phyloP scores from a whole-genome alignment of 2,329 filamentous ascomycete species.

The Westerdykella sp. region DNA sequence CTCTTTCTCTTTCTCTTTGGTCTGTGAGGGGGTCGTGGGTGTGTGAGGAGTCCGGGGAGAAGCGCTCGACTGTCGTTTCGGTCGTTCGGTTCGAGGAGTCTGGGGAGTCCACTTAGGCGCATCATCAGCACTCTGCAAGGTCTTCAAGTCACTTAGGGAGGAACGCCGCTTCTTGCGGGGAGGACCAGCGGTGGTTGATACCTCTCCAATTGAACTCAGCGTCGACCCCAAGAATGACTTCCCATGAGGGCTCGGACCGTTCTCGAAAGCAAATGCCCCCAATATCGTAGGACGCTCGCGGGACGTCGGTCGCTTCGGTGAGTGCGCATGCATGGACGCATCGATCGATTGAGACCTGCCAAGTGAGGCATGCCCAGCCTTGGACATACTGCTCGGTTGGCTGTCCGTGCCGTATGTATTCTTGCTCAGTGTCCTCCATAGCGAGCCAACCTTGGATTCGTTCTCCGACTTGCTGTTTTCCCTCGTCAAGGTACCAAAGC shows the following conservation, averaged over 20 bases:
- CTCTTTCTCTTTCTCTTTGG: neutral
- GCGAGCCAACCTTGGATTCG: constrained; percentile 64
- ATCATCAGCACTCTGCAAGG: constrained; percentile 54
- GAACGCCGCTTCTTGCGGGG: constrained; percentile 73
- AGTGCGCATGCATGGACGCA: constrained; percentile 44
- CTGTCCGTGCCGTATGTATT: constrained; percentile 43
- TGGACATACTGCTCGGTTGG: constrained; percentile 60
- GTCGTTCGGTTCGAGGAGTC: constrained; percentile 28
- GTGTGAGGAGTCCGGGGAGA: constrained; percentile 28
- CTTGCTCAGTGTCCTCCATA: constrained; percentile 87
- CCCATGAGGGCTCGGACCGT: constrained; percentile 36
- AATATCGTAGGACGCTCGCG: constrained; percentile 49
- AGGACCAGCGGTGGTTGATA: constrained; percentile 32
- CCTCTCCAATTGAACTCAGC: constrained; percentile 49
- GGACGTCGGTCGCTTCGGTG: constrained; percentile 49
- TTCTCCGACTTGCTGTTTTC: constrained; percentile 71
- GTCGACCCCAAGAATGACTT: constrained; percentile 19
- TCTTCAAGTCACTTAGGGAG: constrained; percentile 79
- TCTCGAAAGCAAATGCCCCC: constrained; percentile 45
- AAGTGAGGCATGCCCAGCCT: constrained; percentile 48
- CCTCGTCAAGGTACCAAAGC: constrained; percentile 66
- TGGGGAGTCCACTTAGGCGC: constrained; percentile 35
- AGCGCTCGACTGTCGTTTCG: constrained; percentile 18
- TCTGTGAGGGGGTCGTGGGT: neutral
- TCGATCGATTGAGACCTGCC: constrained; percentile 74